Percentiles rank a stretch among this genome's conserved stretches.
Conservation (phyloP, 306 rosid genomes). For the Vachellia collinsii region DNA sequence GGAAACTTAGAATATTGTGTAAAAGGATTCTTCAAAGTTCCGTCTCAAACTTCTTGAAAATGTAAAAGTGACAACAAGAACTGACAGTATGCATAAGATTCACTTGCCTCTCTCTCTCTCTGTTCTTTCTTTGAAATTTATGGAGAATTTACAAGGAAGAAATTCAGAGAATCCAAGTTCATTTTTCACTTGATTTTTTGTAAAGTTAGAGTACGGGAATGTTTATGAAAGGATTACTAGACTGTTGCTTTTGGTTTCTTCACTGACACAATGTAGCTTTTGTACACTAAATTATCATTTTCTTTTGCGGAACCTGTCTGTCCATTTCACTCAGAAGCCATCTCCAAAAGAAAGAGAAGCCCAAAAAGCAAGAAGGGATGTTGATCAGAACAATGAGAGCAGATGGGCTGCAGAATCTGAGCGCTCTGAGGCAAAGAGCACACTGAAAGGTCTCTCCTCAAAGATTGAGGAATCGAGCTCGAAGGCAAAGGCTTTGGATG, state of each 20-base stretch:
- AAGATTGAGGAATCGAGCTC: slow-evolving; percentile 54
- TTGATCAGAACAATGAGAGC: slow-evolving; percentile 54
- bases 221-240: background rate
- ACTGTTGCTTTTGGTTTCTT: background rate
- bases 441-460: slow-evolving; percentile 50
- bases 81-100: background rate
- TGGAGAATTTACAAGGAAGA: background rate
- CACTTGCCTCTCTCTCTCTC: background rate
- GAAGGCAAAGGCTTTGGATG: slow-evolving; percentile 30
- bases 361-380: slow-evolving; percentile 58
- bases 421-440: slow-evolving; percentile 54
- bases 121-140: background rate
- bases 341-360: slow-evolving; percentile 67
- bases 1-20: background rate
- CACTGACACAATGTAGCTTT: background rate
- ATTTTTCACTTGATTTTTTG: background rate
- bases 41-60: background rate
- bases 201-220: background rate
- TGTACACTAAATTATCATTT: background rate
- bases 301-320: background rate
- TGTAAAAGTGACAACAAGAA: background rate
- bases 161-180: background rate
- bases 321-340: slow-evolving; percentile 34
- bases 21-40: background rate
- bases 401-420: slow-evolving; percentile 60